Conservation (phyloP, 2,329 filamentous ascomycete genomes). For the Colletotrichum euphorbiae region DNA sequence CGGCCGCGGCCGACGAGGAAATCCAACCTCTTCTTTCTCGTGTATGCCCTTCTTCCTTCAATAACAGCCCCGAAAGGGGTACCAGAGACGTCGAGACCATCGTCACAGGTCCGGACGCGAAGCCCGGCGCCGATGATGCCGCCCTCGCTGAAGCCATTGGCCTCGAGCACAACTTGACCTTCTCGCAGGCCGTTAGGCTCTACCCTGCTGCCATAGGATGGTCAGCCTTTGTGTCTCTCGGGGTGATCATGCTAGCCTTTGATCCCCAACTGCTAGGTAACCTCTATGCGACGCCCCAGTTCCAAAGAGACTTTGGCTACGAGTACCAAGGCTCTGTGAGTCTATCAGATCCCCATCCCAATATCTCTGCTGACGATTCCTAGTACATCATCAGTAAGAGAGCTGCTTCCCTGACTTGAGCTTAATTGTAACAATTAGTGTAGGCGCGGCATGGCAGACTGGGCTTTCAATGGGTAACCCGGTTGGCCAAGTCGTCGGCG, state of each 20-base stretch:
- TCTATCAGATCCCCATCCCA: not conserved
- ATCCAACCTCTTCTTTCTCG: conserved; percentile 26
- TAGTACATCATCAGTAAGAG: conserved; percentile 50
- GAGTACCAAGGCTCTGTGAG: conserved; percentile 54
- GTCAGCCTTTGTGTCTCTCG: conserved; percentile 70
- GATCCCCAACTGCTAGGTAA: conserved; percentile 74
- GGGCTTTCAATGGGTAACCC: conserved; percentile 65
- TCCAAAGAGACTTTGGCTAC: conserved; percentile 67
- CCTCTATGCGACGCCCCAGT: conserved; percentile 70
- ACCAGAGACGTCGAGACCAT: conserved; percentile 20
- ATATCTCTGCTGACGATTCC: not conserved
- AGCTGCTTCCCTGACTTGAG: not conserved
- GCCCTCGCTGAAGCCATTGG: conserved; percentile 52
- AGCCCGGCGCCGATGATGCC: conserved; percentile 31
- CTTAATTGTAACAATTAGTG: conserved; percentile 6
- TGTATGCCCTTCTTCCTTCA: not conserved
- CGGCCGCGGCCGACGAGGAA: conserved; percentile 12
- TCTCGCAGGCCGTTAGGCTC: conserved; percentile 54
- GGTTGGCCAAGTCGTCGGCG: conserved; percentile 67
- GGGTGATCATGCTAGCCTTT: conserved; percentile 72
- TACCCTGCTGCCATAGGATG: conserved; percentile 63
- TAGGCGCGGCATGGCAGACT: conserved; percentile 58
- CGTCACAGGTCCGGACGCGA: conserved; percentile 1
- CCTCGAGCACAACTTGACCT: conserved; percentile 52
- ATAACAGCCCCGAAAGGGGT: conserved; percentile 11